Evolutionary conservation across 306 rosid species (phyloP).

Genomic region (Rosa persica): DNA sequence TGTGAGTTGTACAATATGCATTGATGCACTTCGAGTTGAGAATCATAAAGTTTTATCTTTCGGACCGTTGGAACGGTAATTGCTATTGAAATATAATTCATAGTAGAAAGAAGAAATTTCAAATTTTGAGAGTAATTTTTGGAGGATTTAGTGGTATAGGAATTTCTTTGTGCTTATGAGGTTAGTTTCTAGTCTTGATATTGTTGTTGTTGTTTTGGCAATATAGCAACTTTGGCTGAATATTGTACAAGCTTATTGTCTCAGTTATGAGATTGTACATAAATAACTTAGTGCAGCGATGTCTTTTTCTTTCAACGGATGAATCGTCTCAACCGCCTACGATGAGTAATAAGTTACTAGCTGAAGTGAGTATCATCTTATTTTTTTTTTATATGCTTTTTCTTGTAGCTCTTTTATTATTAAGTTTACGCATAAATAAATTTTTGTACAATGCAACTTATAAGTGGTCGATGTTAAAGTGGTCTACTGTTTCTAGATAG

Average conservation of each 20-base stretch:
- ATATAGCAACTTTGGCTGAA: conserved; percentile 5
- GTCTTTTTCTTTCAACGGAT: conserved; percentile 15
- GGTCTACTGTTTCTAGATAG: conserved; percentile 22
- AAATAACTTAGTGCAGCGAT: conserved; percentile 9
- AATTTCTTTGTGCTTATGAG: background rate
- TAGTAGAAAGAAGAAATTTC: background rate
- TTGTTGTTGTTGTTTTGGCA: background rate
- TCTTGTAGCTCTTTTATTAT: background rate
- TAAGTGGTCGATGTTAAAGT: background rate
- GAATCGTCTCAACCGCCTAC: conserved; percentile 1
- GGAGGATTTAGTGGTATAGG: background rate
- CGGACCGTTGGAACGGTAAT: no score
- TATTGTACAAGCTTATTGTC: background rate
- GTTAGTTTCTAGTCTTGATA: background rate
- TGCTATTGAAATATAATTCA: no score
- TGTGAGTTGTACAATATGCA: no score
- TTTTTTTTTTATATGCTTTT: background rate
- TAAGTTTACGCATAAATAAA: background rate
- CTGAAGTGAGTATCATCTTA: conserved; percentile 27
- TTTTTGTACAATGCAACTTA: background rate
- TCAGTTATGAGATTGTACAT: background rate
- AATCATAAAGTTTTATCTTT: background rate
- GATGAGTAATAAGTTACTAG: conserved; percentile 27
- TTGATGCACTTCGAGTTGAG: background rate
- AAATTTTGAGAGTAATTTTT: background rate